A percentile compares a stretch with the other conserved stretches of the same genome.
Conservation (phyloP, 306 rosid genomes). For the Pueraria montana region DNA sequence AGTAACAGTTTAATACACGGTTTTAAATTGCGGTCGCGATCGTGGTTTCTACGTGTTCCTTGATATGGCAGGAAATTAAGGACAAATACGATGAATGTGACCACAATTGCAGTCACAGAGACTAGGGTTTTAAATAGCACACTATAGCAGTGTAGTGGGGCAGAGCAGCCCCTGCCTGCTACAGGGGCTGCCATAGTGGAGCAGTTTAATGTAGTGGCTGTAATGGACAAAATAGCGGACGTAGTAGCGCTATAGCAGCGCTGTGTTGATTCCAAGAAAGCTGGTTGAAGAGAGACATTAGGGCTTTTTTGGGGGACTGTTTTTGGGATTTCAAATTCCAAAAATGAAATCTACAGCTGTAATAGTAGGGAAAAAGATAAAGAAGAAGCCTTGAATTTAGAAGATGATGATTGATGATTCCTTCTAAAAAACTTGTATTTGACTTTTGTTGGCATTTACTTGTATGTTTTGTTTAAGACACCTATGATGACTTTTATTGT, state of each 20-base stretch:
- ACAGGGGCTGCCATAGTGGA: neutral
- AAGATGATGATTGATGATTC: too few relatives aligned
- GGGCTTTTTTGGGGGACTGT: too few relatives aligned
- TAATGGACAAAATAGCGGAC: neutral
- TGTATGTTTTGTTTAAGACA: too few relatives aligned
- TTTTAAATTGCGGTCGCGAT: neutral
- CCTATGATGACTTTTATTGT: too few relatives aligned
- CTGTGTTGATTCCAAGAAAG: neutral
- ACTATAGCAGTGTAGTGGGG: neutral
- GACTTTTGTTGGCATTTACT: too few relatives aligned
- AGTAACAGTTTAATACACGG: conserved; percentile 7
- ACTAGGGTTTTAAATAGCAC: neutral
- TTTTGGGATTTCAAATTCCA: too few relatives aligned
- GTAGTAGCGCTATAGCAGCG: neutral
- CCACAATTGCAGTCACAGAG: neutral
- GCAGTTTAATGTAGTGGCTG: neutral
- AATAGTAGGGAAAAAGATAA: too few relatives aligned
- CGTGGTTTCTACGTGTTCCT: neutral
- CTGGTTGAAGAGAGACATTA: too few relatives aligned
- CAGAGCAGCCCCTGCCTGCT: neutral
- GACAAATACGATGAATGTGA: neutral
- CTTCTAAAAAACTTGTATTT: too few relatives aligned
- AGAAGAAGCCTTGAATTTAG: too few relatives aligned
- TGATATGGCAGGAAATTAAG: neutral
- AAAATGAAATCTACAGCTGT: too few relatives aligned